Base-by-base conservation (phyloP, 2,329 filamentous ascomycete species). In the Sclerotinia sclerotiorum region DNA sequence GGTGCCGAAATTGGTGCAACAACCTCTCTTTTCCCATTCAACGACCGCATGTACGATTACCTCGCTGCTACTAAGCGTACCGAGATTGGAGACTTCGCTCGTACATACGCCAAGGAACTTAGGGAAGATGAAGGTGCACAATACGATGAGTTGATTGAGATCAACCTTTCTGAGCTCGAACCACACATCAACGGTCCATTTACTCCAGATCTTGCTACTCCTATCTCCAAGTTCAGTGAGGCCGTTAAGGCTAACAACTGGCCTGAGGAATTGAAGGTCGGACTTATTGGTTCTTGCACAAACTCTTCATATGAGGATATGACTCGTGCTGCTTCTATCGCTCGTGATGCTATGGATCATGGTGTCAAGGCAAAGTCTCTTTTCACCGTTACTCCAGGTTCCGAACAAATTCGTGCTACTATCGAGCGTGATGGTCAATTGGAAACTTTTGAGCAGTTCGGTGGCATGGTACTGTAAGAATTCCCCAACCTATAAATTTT, bases 171-270 rank as follows among this genome's bases (percentile, higher is more conserved):
- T 69, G 91, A 94, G 82, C 90, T 99, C 61, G 95, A 99, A 85
- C 95, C 95, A 74, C 93, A 98, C 80, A 93, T 99, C 84, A 99
- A 99, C 85, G 95, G 95, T 74, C 95, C 95, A 73, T 98, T 98
- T 88, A 99, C 95, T 39, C 95, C 95, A 71, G 95, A 99, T 88
- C 86, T 99, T 82, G 94, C 93, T 68, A 98, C 95, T 10, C 95
- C 95, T 64, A 96, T 99, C 80, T 97, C 93, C 83, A 95, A 97
- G 85, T 97, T 98, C 84, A 93, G 91, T 82, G 90, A 96, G 78
- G 92, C 93, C 74, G 94, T 94, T 78, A 93, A 96, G 85, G 88
- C 90, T 78, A 97, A 99, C 84, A 88, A 90, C 81, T 99, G 95
- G 95, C 95, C 95, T 27, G 90, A 95, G 81, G 93, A 97, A 79